phyloP scores from a whole-genome alignment of 495 filamentous ascomycete species.

The Talaromyces stipitatus region DNA sequence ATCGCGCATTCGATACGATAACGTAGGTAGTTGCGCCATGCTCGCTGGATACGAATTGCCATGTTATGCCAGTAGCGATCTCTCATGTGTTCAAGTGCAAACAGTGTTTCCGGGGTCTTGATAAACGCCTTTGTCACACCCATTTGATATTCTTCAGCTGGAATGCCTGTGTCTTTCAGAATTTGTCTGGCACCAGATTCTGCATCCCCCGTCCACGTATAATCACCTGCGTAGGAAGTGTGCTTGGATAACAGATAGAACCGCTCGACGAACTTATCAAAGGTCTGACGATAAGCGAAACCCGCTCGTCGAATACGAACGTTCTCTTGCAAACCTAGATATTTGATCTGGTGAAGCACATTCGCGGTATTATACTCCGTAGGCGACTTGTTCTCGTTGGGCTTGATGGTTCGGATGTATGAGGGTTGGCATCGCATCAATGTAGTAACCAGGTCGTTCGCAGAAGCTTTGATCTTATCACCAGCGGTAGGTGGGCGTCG shows the following conservation, averaged over 20 bases:
- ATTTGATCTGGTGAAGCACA: conserved; percentile 98
- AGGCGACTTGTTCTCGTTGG: conserved; percentile 96
- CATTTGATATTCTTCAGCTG: conserved; percentile 92
- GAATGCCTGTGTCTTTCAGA: conserved; percentile 91
- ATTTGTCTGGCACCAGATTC: conserved; percentile 88
- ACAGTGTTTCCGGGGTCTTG: conserved; percentile 96
- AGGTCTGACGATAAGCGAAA: conserved; percentile 96
- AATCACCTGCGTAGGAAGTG: conserved; percentile 92
- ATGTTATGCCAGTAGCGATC: conserved; percentile 99
- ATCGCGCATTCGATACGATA: conserved; percentile 90
- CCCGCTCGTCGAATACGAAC: conserved; percentile 94
- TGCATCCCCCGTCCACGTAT: conserved; percentile 86
- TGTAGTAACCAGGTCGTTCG: conserved; percentile 90
- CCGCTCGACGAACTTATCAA: conserved; percentile 96
- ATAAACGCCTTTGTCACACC: conserved; percentile 97
- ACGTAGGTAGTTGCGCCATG: conserved; percentile 91
- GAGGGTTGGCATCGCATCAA: conserved; percentile 95
- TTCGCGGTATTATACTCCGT: conserved; percentile 85
- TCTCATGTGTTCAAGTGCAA: conserved; percentile 95
- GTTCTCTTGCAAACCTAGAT: conserved; percentile 97
- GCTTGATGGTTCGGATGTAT: conserved; percentile 99
- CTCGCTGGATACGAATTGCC: conserved; percentile 94
- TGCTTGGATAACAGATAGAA: conserved; percentile 95
- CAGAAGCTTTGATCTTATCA: conserved; percentile 94
- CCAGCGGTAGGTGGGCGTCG: conserved; percentile 89